These are phyloP conservation scores for Zizania latifolia DNA, from an alignment of 176 grass and related monocot species.

Conservation along the genomic window DNA sequence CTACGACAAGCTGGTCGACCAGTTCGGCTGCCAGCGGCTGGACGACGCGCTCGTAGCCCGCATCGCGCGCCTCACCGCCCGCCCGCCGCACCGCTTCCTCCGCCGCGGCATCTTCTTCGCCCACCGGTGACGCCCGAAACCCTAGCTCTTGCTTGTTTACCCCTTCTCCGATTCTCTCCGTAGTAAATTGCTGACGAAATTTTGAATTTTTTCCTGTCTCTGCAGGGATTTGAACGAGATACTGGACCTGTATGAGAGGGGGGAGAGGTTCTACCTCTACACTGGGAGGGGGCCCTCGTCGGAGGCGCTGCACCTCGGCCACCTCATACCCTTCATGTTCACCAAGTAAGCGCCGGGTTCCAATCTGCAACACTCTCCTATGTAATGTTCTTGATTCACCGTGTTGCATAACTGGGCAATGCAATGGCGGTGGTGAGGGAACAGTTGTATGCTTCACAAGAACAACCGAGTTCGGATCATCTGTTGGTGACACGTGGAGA, in stretches of 20 bases:
- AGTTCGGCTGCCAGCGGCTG: slow-evolving; percentile 84
- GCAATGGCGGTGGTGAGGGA: neutral
- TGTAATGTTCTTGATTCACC: neutral
- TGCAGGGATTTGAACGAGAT: slow-evolving; percentile 75
- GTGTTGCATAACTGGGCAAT: neutral
- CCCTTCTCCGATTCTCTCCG: neutral
- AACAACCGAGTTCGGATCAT: neutral
- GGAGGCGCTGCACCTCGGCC: slow-evolving; percentile 81
- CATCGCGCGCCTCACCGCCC: slow-evolving; percentile 50
- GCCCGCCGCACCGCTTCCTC: slow-evolving; percentile 65
- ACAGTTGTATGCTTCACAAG: neutral
- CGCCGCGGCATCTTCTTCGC: slow-evolving; percentile 89
- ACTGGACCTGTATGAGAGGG: slow-evolving; percentile 67
- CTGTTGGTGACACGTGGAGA: neutral
- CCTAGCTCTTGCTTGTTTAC: neutral
- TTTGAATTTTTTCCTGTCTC: neutral
- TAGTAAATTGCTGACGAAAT: neutral
- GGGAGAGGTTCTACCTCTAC: slow-evolving; percentile 85
- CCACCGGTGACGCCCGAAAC: slow-evolving; percentile 42
- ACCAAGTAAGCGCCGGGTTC: slow-evolving; percentile 54
- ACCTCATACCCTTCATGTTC: slow-evolving; percentile 97
- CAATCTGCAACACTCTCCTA: neutral
- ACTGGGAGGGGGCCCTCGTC: slow-evolving; percentile 90
- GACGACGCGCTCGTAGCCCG: slow-evolving; percentile 47
- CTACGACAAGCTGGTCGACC: slow-evolving; percentile 95